Evolutionary conservation across 257 asterid species (phyloP), one percentile per base, ranked within the genome.

Genomic region (Rauvolfia tetraphylla): DNA sequence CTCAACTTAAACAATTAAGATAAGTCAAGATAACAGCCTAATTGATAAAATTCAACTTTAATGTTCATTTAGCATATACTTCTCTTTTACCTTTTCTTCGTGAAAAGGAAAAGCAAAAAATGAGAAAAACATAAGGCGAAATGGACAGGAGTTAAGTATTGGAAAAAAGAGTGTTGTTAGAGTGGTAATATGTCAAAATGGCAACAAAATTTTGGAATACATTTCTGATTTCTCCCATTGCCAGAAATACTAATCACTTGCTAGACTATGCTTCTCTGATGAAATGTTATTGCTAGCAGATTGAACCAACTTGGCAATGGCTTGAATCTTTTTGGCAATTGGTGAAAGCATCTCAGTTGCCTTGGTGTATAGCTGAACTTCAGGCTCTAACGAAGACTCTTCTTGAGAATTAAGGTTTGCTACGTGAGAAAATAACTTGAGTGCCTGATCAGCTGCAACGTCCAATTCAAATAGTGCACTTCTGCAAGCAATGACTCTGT

Each of bases 401-500:
- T 82, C 86, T 73, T 77, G 69, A 11, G 10, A 58, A 42, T 72
- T 67, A 79, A 57, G 74, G 25, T 75, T 68, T 74, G 82, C 84
- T 79, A 88, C 75, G 76, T 72, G 73, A 84, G 83, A 65, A 72
- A 88, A 81, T 46, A 83, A 77, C 83, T 80, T 85, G 72, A 89
- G 76, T 39, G 84, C 86, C 68, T 71, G 81, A 78, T 89, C 90
- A 76, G 87, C 84, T 78, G 89, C 95, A 75, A 78, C 79, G 76
- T 90, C 92, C 85, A 90, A 77, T 77, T 81, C 75, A 63, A 71
- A 65, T 79, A 85, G 29, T 51, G 92, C 91, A 77, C 85, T 89
- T 79, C 85, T 86, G 59, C 87, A 86, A 57, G 78, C 76, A 63
- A 54, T 71, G 67, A 63, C 57, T 22, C 10, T 73, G 62, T 73